These are phyloP conservation scores for Lyophyllum decastes DNA, from an alignment of 768 basidiomycete species.

Conservation along the genomic window DNA sequence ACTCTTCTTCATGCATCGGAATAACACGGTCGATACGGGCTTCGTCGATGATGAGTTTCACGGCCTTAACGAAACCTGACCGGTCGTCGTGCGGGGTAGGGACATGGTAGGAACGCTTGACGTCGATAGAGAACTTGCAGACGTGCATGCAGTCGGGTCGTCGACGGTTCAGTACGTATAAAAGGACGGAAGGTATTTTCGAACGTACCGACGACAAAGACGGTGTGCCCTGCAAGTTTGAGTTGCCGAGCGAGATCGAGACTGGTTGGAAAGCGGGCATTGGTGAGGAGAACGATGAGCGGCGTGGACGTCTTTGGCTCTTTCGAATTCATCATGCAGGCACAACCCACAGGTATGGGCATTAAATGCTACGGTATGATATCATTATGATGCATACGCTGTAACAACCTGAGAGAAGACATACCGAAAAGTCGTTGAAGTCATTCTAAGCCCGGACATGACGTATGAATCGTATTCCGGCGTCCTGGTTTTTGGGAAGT, in stretches of 20 bases:
- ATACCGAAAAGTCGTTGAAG: too few relatives aligned
- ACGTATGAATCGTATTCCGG: too few relatives aligned
- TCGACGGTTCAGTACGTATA: too few relatives aligned
- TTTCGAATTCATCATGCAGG: background rate
- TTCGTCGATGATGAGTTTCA: background rate
- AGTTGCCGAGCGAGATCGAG: slow-evolving; percentile 20
- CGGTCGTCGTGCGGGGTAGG: slow-evolving; percentile 16
- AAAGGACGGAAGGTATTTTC: too few relatives aligned
- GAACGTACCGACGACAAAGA: slow-evolving; percentile 16
- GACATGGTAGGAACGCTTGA: slow-evolving; percentile 17
- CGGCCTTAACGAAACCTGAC: background rate
- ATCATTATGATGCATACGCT: too few relatives aligned
- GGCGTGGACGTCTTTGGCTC: background rate
- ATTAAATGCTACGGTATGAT: too few relatives aligned
- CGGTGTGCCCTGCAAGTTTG: slow-evolving; percentile 13
- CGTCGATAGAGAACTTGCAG: slow-evolving; percentile 21
- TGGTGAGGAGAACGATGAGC: slow-evolving; percentile 19
- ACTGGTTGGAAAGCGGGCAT: slow-evolving; percentile 20
- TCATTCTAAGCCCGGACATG: too few relatives aligned
- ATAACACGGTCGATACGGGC: background rate
- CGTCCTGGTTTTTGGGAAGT: too few relatives aligned
- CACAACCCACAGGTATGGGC: too few relatives aligned
- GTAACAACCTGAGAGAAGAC: too few relatives aligned
- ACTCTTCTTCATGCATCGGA: background rate
- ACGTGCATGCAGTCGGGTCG: slow-evolving; percentile 19